Percentiles rank a stretch among this genome's conserved stretches.
Conservation (phyloP, 176 grass and related monocot species). For the Zea luxurians region DNA sequence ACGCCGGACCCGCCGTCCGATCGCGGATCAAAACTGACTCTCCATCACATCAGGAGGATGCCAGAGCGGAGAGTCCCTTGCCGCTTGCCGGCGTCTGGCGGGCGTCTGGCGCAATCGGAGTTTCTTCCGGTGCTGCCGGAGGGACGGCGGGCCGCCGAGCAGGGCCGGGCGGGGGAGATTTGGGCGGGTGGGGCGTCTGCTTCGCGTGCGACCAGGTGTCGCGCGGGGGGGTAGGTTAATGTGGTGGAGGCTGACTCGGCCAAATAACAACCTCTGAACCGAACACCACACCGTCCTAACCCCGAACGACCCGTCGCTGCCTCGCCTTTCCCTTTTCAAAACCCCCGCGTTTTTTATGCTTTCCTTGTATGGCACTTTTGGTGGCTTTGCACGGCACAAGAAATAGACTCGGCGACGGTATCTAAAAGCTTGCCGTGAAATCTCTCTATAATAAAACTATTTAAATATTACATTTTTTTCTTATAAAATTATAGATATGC, state of each 20-base stretch:
- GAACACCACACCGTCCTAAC: not conserved
- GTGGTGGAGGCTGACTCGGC: conserved; percentile 37
- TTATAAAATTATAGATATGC: no score
- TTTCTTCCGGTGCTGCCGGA: not conserved
- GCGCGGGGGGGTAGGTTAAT: not conserved
- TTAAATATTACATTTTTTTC: no score
- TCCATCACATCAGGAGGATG: not conserved
- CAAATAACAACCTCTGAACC: conserved; percentile 9
- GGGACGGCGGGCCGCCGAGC: not conserved
- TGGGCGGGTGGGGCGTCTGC: conserved; percentile 27
- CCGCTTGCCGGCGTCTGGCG: not conserved
- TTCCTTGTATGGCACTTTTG: conserved; percentile 20
- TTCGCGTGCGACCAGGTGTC: conserved; percentile 36
- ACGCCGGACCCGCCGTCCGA: not conserved
- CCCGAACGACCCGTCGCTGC: not conserved
- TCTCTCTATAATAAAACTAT: no score
- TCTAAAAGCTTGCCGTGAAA: no score
- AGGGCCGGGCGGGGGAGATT: not conserved
- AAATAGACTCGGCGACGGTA: not conserved
- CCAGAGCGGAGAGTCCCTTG: not conserved
- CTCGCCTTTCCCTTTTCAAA: not conserved
- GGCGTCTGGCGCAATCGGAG: not conserved
- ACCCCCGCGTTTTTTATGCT: not conserved
- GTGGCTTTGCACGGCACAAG: conserved; percentile 7
- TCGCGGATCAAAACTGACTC: not conserved